Base-by-base conservation (phyloP, 2,329 filamentous ascomycete species). In the Xylaria sp. region DNA sequence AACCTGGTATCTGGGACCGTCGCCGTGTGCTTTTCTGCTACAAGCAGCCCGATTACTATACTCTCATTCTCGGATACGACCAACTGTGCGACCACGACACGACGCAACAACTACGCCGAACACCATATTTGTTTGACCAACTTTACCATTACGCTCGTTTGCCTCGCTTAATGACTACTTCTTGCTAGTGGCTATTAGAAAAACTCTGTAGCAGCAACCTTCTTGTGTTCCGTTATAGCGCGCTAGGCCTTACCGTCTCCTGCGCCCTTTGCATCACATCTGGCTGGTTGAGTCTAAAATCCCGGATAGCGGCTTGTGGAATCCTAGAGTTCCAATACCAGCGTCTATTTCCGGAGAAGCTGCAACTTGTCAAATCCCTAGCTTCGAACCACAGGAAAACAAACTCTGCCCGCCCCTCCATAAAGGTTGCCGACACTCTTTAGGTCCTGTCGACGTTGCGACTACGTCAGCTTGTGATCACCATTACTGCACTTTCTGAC, bases 391-490 rank as follows among this genome's bases (percentile, higher is more conserved):
- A 6, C 9, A 54, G 46, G 59, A 33, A 61, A 59, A 20, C 33
- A 54, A 59, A 53, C 59, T 36, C 48, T 59, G 56, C 58, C 26
- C 20, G 31, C 38, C 54, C 23, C 42, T 31, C 40, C 11, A 28
- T 49, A 23, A 31, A 61, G 42, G 56, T 23, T 57, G 33, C 56
- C 62, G 53, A 65, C 69, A 67, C 60, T 68, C 13, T 40, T 40
- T 15, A 40, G 13, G 36, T 11, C 36, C 54, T 71, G 60, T 60
- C 38, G 51, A 20, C 33, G 44, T 42, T 31, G 17, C 26, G 17
- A 23, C 57, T 62, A 66, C 67, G 65, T 71, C 59, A 70, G 60
- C 53, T 13, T 62, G 48, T 40, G 44, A 54, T 70, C 65, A 70
- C 59, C 28, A 49, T 40, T 59, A 36, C 44, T 26, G 46, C 28